A percentile compares a stretch with the other conserved stretches of the same genome.
Conservation (phyloP, 257 asterid genomes). For the Przewalskia tangutica region DNA sequence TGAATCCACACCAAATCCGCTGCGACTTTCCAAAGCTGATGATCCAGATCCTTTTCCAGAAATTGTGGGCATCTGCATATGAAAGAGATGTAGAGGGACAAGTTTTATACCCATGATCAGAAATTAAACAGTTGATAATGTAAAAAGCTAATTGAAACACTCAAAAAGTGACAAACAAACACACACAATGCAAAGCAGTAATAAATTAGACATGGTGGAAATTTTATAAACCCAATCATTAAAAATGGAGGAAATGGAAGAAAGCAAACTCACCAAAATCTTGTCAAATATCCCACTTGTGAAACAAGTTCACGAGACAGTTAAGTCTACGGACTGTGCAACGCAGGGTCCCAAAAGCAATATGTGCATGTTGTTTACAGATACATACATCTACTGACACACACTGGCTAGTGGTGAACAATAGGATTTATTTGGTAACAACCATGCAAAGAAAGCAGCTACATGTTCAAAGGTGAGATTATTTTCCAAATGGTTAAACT, state of each 20-base stretch:
- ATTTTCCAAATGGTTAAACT: neutral
- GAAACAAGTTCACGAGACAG: neutral
- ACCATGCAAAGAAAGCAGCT: neutral
- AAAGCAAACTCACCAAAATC: neutral
- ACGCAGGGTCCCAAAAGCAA: neutral
- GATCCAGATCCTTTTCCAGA: conserved; percentile 54
- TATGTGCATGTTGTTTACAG: neutral
- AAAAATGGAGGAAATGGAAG: neutral
- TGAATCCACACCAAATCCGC: conserved; percentile 57
- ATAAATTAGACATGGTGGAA: neutral
- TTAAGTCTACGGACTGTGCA: neutral
- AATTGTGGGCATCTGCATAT: conserved; percentile 49
- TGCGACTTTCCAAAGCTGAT: conserved; percentile 63
- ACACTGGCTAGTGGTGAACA: neutral
- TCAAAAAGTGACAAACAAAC: neutral
- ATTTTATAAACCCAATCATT: neutral
- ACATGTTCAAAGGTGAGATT: neutral
- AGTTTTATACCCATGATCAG: neutral
- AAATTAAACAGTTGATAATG: neutral
- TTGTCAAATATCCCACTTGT: neutral
- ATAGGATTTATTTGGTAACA: neutral
- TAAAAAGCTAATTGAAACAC: neutral
- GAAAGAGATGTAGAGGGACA: neutral
- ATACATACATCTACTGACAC: neutral
- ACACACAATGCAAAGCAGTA: neutral